phyloP scores from a whole-genome alignment of 1,139 yeast species.

The Blastobotrys apis region DNA sequence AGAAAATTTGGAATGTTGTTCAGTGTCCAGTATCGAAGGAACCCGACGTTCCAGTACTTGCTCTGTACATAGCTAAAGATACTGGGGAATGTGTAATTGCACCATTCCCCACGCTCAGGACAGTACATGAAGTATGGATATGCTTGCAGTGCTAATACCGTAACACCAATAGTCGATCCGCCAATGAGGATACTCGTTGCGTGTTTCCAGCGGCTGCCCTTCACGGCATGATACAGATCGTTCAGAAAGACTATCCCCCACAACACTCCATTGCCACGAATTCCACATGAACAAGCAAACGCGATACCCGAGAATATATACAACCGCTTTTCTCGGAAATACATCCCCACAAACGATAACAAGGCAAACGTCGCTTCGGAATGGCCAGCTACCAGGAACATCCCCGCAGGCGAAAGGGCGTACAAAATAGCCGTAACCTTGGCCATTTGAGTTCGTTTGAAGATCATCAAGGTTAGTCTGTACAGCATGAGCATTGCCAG shows the following conservation, averaged over 20 bases:
- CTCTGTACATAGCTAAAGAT: conserved; percentile 72
- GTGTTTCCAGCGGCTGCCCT: neutral
- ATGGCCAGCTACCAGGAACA: conserved; percentile 71
- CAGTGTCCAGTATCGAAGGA: conserved; percentile 73
- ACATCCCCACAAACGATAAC: conserved; percentile 58
- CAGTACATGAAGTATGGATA: conserved; percentile 59
- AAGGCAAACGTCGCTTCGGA: conserved; percentile 72
- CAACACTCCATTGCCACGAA: conserved; percentile 72
- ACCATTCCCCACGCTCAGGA: conserved; percentile 77
- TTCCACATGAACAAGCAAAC: conserved; percentile 54
- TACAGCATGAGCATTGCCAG: conserved; percentile 50
- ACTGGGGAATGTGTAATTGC: conserved; percentile 52
- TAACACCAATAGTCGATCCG: conserved; percentile 51
- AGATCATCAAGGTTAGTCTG: conserved; percentile 39
- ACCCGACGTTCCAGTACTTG: conserved; percentile 82
- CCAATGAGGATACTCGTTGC: conserved; percentile 37
- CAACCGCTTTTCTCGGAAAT: conserved; percentile 36
- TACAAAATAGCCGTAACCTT: conserved; percentile 45
- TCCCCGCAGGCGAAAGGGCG: conserved; percentile 71
- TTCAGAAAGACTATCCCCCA: conserved; percentile 63
- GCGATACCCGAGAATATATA: conserved; percentile 56
- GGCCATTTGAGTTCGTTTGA: conserved; percentile 28
- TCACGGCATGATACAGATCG: conserved; percentile 38
- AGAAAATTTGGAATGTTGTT: conserved; percentile 79
- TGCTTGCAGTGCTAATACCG: conserved; percentile 47